These are phyloP conservation scores for Butyriboletus loyo DNA, from an alignment of 768 basidiomycete species.

Conservation along the genomic window DNA sequence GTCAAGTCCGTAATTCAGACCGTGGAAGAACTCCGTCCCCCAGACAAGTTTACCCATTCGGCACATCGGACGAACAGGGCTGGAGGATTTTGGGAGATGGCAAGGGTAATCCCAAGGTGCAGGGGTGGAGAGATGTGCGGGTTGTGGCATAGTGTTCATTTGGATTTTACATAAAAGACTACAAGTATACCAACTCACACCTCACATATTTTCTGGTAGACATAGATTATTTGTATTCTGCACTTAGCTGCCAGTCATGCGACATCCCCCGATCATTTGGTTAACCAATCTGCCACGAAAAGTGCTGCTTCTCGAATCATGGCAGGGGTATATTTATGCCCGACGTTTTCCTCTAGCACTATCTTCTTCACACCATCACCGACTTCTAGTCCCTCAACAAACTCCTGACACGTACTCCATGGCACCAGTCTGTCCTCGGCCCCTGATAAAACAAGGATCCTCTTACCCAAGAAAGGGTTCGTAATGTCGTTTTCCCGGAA, in stretches of 20 bases:
- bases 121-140: slow-evolving; percentile 80
- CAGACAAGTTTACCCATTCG: slow-evolving; percentile 12
- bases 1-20: slow-evolving; percentile 93
- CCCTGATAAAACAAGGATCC: slow-evolving; percentile 71
- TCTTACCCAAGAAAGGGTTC: slow-evolving; percentile 70
- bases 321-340: slow-evolving; percentile 57
- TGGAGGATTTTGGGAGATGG: slow-evolving; percentile 55
- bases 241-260: background rate
- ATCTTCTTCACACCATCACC: slow-evolving; percentile 58
- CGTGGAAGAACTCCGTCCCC: slow-evolving; percentile 70
- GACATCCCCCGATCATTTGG: slow-evolving; percentile 5
- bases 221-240: slow-evolving; percentile 1
- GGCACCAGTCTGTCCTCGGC: slow-evolving; percentile 65
- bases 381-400: slow-evolving; percentile 54
- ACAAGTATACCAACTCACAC: background rate
- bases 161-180: no score
- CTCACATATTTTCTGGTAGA: background rate
- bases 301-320: slow-evolving; percentile 53
- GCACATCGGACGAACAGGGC: slow-evolving; percentile 20
- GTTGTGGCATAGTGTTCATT: no score
- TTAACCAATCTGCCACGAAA: slow-evolving; percentile 28
- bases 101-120: slow-evolving; percentile 66
- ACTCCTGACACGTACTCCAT: slow-evolving; percentile 51
- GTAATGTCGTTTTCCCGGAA: slow-evolving; percentile 35
- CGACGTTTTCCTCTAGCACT: slow-evolving; percentile 51